Evolutionary conservation across 208 protist species (phyloP).

Genomic region (Acanthamoeba sp.): DNA sequence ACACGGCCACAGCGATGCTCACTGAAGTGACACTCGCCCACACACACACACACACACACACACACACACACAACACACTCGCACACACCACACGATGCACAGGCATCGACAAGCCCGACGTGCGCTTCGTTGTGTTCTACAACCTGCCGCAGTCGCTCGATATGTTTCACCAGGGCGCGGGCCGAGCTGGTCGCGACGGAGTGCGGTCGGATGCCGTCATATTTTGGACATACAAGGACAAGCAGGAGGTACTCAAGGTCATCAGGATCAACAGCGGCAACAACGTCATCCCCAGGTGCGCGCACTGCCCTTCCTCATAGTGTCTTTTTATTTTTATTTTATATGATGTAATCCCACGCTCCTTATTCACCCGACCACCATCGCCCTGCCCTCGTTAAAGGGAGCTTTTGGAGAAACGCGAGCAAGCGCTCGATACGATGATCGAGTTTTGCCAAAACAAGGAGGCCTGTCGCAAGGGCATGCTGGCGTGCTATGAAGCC

Average conservation of each 20-base stretch:
- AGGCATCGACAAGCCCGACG: conserved; percentile 96
- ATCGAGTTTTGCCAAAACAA: neutral
- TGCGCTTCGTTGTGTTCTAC: conserved; percentile 97
- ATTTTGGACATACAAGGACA: neutral
- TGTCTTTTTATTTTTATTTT: too few species aligned
- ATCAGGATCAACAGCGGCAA: too few species aligned
- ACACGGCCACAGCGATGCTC: too few species aligned
- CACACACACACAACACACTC: too few species aligned
- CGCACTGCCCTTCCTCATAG: too few species aligned
- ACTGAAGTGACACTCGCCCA: too few species aligned
- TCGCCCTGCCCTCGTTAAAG: neutral
- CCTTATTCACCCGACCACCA: too few species aligned
- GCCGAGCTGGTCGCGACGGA: conserved; percentile 80
- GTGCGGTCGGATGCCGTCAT: neutral
- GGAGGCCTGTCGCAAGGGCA: neutral
- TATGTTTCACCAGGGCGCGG: conserved; percentile 97
- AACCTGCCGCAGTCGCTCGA: conserved; percentile 95
- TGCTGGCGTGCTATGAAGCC: neutral
- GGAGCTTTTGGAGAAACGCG: neutral
- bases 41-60: too few species aligned
- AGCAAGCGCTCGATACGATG: neutral
- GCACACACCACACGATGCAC: neutral
- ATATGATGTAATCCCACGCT: too few species aligned
- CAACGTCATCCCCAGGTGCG: too few species aligned
- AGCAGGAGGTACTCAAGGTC: neutral